Evolutionary conservation across 176 grass and related monocot genomes (phyloP), one percentile per base, ranked within the genome.

Genomic region (Areca catechu): DNA sequence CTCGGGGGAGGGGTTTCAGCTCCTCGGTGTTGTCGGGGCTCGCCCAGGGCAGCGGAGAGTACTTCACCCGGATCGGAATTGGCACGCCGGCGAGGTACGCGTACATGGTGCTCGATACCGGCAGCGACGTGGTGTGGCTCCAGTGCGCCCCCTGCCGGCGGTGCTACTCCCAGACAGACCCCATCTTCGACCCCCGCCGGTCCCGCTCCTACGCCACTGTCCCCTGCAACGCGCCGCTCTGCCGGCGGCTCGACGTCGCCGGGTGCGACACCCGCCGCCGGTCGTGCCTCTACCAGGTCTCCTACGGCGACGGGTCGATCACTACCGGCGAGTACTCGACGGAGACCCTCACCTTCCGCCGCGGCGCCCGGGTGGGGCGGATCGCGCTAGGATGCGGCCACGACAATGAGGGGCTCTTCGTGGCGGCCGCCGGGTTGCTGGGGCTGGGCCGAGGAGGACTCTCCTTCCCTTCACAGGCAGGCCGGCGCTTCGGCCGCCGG

Each of bases 41-140:
- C 24, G 58, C 83, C 10, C 76, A 79, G 19, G 64, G 79, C 1
- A 95, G 74, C 60, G 83, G 91, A 24, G 83, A 79, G 71, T 95
- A 95, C 82, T 86, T 90, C 48, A 54, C 86, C 16, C 34, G 61
- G 51, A 25, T 95, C 22, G 77, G 77, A 37, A 73, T 95, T 2
- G 90, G 90, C 15, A 78, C 83, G 5, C 83, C 91, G 50, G 14
- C 71, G 4, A 80, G 29, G 24, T 54, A 17, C 71, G 68, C 74
- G 5, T 68, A 86, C 23, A 76, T 95, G 57, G 76, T 90, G 67
- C 79, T 95, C 51, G 91, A 95, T 80, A 95, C 86, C 1, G 86
- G 90, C 4, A 95, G 90, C 65, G 82, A 95, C 79, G 66, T 95
- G 24, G 43, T 83, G 22, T 95, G 86, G 86, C 34, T 95, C 5